Evolutionary conservation across 805 yeast species (phyloP).

Genomic region (Scheffersomyces stipitis): DNA sequence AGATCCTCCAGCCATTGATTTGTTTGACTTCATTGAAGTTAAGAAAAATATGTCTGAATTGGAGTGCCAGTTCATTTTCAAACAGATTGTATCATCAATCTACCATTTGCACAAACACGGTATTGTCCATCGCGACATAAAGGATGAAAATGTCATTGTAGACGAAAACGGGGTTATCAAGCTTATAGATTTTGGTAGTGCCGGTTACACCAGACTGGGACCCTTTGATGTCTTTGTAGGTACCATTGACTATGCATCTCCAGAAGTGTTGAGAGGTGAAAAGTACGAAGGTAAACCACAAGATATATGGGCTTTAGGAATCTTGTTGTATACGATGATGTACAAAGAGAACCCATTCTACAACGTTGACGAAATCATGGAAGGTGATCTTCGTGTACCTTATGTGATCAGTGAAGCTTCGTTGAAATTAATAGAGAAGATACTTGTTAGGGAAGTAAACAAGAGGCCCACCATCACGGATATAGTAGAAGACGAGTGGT

Average conservation of each 20-base stretch:
- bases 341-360: slow-evolving; percentile 95
- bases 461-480: slow-evolving; percentile 74
- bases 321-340: slow-evolving; percentile 81
- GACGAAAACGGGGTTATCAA: slow-evolving; percentile 80
- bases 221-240: slow-evolving; percentile 98
- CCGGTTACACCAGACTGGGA: slow-evolving; percentile 86
- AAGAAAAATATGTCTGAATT: slow-evolving; percentile 75
- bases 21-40: slow-evolving; percentile 89
- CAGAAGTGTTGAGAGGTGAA: slow-evolving; percentile 87
- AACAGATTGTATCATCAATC: slow-evolving; percentile 76
- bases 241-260: slow-evolving; percentile 96
- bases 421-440: slow-evolving; percentile 57
- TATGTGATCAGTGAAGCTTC: slow-evolving; percentile 61
- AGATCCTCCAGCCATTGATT: slow-evolving; percentile 82
- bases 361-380: slow-evolving; percentile 93
- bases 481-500: slow-evolving; percentile 72
- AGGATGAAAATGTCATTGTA: slow-evolving; percentile 90
- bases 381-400: slow-evolving; percentile 79
- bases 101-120: slow-evolving; percentile 82
- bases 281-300: slow-evolving; percentile 92
- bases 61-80: slow-evolving; percentile 76
- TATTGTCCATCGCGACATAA: slow-evolving; percentile 90
- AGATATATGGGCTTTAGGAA: slow-evolving; percentile 97
- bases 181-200: slow-evolving; percentile 92
- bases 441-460: slow-evolving; percentile 66